phyloP scores from a whole-genome alignment of 306 rosid genomes.

The Vigna radiata region DNA sequence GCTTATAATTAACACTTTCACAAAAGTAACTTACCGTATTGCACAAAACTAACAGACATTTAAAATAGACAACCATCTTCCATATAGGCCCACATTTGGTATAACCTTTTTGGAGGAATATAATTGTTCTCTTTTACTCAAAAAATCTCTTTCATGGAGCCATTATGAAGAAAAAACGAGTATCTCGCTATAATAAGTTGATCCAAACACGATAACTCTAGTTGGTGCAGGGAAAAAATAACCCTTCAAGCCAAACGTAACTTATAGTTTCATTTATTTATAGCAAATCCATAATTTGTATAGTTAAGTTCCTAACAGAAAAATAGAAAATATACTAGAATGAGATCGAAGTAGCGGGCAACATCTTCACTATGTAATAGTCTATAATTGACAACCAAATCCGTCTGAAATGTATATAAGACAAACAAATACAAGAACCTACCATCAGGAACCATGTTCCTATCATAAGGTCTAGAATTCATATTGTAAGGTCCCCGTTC shows the following conservation, averaged over 20 bases:
- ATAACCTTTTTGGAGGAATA: not conserved
- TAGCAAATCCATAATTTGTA: not conserved
- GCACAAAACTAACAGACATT: not conserved
- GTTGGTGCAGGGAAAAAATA: not conserved
- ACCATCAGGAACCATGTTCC: conserved; percentile 81
- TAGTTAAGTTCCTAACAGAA: not conserved
- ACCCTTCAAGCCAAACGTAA: conserved; percentile 1
- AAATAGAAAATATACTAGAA: conserved; percentile 25
- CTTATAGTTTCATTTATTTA: conserved; percentile 15
- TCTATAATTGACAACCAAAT: conserved; percentile 27
- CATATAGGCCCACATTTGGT: conserved; percentile 5
- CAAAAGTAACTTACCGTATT: not conserved
- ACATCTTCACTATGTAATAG: not conserved
- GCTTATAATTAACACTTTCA: conserved; percentile 25
- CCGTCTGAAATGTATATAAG: not conserved
- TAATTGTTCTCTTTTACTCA: not conserved
- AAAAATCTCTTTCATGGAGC: not conserved
- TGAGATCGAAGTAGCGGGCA: not conserved
- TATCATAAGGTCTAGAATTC: conserved; percentile 56
- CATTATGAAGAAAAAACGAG: not conserved
- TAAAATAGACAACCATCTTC: conserved; percentile 23
- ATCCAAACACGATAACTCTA: not conserved
- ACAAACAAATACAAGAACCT: conserved; percentile 34
- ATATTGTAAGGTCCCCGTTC: conserved; percentile 57
- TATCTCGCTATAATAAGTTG: not conserved